Evolutionary conservation across 225 moss, liverwort and hornwort species (phyloP).

Genomic region (Marchantia polymorpha): DNA sequence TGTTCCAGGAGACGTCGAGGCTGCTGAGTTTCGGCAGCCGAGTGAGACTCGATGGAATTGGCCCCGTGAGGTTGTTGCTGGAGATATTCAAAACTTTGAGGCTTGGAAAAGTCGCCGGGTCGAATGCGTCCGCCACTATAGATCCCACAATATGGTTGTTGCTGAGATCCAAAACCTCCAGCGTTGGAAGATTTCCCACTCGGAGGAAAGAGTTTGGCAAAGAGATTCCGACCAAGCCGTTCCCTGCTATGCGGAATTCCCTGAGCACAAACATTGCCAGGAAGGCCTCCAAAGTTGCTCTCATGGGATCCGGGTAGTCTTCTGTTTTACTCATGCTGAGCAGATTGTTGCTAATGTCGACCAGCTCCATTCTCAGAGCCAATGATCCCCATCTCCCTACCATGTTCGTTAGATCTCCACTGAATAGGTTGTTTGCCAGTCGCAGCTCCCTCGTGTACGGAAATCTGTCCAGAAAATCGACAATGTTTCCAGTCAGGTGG

Average conservation of each 20-base stretch:
- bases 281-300: not conserved
- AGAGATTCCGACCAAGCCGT: not conserved
- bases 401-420: not conserved
- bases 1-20: conserved; percentile 19
- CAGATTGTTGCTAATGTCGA: not conserved
- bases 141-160: not conserved
- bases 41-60: conserved; percentile 6
- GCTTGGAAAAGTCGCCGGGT: not conserved
- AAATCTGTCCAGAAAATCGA: not conserved
- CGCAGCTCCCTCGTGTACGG: not conserved
- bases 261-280: not conserved
- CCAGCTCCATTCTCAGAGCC: not conserved
- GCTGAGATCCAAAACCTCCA: conserved; percentile 15
- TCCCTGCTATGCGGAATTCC: conserved; percentile 9
- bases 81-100: conserved; percentile 16
- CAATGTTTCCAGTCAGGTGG: conserved; percentile 6
- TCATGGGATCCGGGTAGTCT: conserved; percentile 4
- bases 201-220: not conserved
- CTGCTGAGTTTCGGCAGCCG: not conserved
- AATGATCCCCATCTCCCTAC: not conserved
- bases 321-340: conserved; percentile 9
- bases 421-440: conserved; percentile 8
- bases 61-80: conserved; percentile 15
- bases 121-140: conserved; percentile 4
- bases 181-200: no score